Conservation (phyloP, 1,139 yeast species). For the Candida sanyaensis region DNA sequence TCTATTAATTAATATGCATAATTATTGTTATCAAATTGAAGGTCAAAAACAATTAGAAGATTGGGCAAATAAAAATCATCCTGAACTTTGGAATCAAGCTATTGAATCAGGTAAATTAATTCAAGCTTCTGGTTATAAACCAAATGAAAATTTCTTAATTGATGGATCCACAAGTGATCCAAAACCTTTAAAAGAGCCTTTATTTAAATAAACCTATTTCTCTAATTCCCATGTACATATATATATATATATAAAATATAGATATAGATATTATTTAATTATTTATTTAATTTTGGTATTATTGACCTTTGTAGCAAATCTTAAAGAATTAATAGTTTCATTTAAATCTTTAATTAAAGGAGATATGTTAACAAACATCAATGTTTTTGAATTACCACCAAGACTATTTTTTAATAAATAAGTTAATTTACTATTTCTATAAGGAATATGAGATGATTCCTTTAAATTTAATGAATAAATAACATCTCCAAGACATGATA, state of each 20-base stretch:
- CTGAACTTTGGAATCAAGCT: slow-evolving; percentile 50
- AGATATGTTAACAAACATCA: slow-evolving; percentile 92
- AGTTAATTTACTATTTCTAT: slow-evolving; percentile 66
- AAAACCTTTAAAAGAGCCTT: slow-evolving; percentile 3
- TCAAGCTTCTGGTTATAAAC: slow-evolving; percentile 35
- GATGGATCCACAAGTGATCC: slow-evolving; percentile 9
- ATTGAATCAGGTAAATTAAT: slow-evolving; percentile 38
- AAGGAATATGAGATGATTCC: slow-evolving; percentile 47
- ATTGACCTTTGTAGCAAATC: slow-evolving; percentile 88
- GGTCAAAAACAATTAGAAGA: slow-evolving; percentile 48
- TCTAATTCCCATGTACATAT: neutral
- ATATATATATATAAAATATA: neutral
- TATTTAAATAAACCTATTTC: slow-evolving; percentile 1
- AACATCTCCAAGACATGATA: slow-evolving; percentile 90
- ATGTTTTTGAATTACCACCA: slow-evolving; percentile 83
- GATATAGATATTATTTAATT: slow-evolving; percentile 1
- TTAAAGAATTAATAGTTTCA: slow-evolving; percentile 80
- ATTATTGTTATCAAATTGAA: slow-evolving; percentile 55
- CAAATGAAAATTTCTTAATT: slow-evolving; percentile 24
- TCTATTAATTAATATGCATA: slow-evolving; percentile 58
- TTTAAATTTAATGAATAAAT: slow-evolving; percentile 63
- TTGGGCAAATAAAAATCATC: slow-evolving; percentile 54
- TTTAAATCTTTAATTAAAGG: slow-evolving; percentile 62
- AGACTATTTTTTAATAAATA: slow-evolving; percentile 82
- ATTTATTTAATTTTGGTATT: slow-evolving; percentile 36